A percentile compares a stretch with the other conserved stretches of the same genome.
These are phyloP conservation scores for Stromatinia cepivora DNA, from an alignment of 2,329 filamentous ascomycete genomes.

Conservation along the genomic window DNA sequence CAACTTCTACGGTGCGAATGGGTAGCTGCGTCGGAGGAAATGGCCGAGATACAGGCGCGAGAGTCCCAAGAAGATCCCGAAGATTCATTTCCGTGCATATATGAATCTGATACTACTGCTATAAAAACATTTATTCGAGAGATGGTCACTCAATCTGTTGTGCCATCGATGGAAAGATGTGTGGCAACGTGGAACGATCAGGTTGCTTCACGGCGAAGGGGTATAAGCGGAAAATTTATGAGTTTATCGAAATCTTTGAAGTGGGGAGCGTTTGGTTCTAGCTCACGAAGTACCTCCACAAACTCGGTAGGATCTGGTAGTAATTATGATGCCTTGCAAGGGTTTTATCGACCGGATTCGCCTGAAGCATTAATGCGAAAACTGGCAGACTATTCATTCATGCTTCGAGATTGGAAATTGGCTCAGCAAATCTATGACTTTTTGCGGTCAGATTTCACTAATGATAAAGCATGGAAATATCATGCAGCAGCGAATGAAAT, in stretches of 20 bases:
- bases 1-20: slow-evolving; percentile 81
- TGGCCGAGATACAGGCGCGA: slow-evolving; percentile 69
- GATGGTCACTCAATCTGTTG: slow-evolving; percentile 89
- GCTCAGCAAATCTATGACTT: slow-evolving; percentile 91
- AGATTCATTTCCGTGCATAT: slow-evolving; percentile 75
- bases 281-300: slow-evolving; percentile 39
- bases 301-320: slow-evolving; percentile 51
- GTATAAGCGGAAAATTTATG: slow-evolving; percentile 90
- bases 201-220: slow-evolving; percentile 84
- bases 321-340: slow-evolving; percentile 76
- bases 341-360: slow-evolving; percentile 80
- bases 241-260: slow-evolving; percentile 74
- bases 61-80: slow-evolving; percentile 70
- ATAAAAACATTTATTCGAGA: slow-evolving; percentile 89
- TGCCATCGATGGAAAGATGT: slow-evolving; percentile 94
- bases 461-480: slow-evolving; percentile 96
- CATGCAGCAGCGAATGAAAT: slow-evolving; percentile 95
- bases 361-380: slow-evolving; percentile 92
- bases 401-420: slow-evolving; percentile 94
- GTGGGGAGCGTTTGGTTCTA: slow-evolving; percentile 78
- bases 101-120: slow-evolving; percentile 86
- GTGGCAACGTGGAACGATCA: slow-evolving; percentile 96
- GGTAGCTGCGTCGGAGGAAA: slow-evolving; percentile 83
- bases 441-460: slow-evolving; percentile 81
- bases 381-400: slow-evolving; percentile 91